Conservation (phyloP, 192 early-diverging fungal genomes). For the Thamnidium elegans region DNA sequence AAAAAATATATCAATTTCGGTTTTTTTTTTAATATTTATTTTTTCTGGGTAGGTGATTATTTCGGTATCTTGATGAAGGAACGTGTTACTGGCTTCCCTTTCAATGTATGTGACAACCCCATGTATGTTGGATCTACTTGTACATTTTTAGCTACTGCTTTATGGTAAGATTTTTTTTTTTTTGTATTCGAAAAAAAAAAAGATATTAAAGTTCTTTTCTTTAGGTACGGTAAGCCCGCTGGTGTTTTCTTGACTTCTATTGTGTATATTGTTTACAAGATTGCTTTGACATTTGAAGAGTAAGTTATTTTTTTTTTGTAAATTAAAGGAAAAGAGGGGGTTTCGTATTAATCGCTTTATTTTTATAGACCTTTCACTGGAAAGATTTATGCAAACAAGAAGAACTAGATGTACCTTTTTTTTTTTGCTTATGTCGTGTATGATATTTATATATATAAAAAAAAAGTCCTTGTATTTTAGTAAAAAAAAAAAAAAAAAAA, state of each 20-base stretch:
- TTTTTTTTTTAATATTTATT: no score
- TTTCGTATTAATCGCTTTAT: not conserved
- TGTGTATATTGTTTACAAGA: conserved; percentile 71
- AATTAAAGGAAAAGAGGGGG: not conserved
- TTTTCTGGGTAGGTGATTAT: conserved; percentile 67
- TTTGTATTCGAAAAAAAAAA: no score
- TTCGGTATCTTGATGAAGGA: conserved; percentile 90
- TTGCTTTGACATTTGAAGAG: conserved; percentile 80
- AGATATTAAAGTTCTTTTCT: not conserved
- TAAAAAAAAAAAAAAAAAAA: no score
- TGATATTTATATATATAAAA: no score
- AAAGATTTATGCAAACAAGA: conserved; percentile 71
- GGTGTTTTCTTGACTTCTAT: conserved; percentile 67
- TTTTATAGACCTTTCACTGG: conserved; percentile 69
- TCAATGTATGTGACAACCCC: conserved; percentile 90
- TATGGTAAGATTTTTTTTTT: conserved; percentile 57
- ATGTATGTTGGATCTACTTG: conserved; percentile 93
- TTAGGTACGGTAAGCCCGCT: conserved; percentile 63
- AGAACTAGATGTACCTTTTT: conserved; percentile 23
- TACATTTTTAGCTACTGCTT: conserved; percentile 77
- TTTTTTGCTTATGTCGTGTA: no score
- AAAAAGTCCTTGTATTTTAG: no score
- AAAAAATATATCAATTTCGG: not conserved
- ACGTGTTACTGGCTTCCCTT: conserved; percentile 86
- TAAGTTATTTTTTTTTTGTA: conserved; percentile 41